Percentiles rank a stretch among this genome's conserved stretches.
Evolutionary conservation across 1,139 yeast genomes (phyloP).

Genomic region (Citeromyces hawaiiensis): DNA sequence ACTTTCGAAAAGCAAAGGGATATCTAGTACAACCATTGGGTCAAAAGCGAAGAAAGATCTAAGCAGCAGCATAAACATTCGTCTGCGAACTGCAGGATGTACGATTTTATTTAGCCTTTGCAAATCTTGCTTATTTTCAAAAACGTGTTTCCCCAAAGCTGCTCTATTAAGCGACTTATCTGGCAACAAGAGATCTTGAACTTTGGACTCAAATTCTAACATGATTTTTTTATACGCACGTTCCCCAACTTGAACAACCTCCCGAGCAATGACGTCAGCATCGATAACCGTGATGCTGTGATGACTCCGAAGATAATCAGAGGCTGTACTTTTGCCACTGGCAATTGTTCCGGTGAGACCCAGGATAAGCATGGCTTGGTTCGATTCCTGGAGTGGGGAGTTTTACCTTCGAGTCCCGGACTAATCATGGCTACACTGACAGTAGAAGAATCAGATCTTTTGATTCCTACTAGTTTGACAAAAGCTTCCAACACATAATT

Average conservation of each 20-base stretch:
- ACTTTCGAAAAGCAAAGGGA: conserved; percentile 81
- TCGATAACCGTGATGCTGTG: conserved; percentile 56
- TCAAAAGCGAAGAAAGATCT: conserved; percentile 35
- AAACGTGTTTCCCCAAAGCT: conserved; percentile 68
- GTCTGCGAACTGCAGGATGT: conserved; percentile 79
- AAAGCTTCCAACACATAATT: too few relatives aligned
- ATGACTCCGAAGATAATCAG: conserved; percentile 36
- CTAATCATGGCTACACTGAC: too few relatives aligned
- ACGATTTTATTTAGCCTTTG: conserved; percentile 56
- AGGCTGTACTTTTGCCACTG: conserved; percentile 89
- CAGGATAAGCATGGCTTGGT: conserved; percentile 53
- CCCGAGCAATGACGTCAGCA: conserved; percentile 81
- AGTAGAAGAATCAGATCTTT: too few relatives aligned
- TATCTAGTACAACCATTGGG: conserved; percentile 65
- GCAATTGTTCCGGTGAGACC: conserved; percentile 98
- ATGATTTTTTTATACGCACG: conserved; percentile 58
- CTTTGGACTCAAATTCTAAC: conserved; percentile 36
- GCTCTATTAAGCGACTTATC: conserved; percentile 51
- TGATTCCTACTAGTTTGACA: too few relatives aligned
- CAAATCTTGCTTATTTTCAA: conserved; percentile 47
- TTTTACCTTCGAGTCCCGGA: too few relatives aligned
- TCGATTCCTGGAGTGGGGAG: too few relatives aligned
- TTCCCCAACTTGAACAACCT: conserved; percentile 73
- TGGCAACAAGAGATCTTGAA: conserved; percentile 38
- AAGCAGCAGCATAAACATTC: conserved; percentile 46